Conservation (phyloP, 768 basidiomycete genomes). For the Pleurotus giganteus region DNA sequence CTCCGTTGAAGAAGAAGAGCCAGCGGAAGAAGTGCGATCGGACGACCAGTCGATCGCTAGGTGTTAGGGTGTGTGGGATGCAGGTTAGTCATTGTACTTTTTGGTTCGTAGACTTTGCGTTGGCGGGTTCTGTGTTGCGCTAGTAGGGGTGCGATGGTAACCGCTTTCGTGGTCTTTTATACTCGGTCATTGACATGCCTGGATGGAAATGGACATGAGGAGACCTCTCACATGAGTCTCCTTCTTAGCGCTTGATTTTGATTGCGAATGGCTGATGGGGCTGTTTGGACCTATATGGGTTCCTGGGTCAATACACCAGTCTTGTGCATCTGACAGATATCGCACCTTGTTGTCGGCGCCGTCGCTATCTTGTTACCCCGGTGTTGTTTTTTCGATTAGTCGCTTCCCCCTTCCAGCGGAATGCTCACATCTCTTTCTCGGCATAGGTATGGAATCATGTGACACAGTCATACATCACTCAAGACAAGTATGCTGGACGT, state of each 20-base stretch:
- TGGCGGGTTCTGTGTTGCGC: background rate
- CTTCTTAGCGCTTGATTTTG: slow-evolving; percentile 8
- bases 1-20: slow-evolving; percentile 90
- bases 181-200: background rate
- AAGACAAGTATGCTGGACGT: slow-evolving; percentile 96
- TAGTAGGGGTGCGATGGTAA: background rate
- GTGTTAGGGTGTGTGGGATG: slow-evolving; percentile 97
- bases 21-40: slow-evolving; percentile 98
- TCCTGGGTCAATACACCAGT: background rate
- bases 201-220: slow-evolving; percentile 3
- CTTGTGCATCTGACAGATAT: background rate
- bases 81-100: slow-evolving; percentile 63
- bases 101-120: background rate
- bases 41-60: slow-evolving; percentile 88
- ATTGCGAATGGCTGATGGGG: background rate
- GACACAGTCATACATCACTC: slow-evolving; percentile 81
- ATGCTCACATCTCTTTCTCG: background rate
- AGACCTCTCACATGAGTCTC: slow-evolving; percentile 7
- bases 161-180: slow-evolving; percentile 1
- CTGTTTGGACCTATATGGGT: slow-evolving; percentile 1
- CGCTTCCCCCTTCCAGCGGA: slow-evolving; percentile 10
- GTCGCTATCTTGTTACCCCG: slow-evolving; percentile 6
- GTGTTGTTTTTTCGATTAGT: slow-evolving; percentile 10
- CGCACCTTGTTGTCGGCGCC: background rate
- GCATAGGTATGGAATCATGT: slow-evolving; percentile 87